Percentiles rank a stretch among this genome's conserved stretches.
phyloP scores from a whole-genome alignment of 495 filamentous ascomycete genomes.

The Sabuloglossum arenarium region DNA sequence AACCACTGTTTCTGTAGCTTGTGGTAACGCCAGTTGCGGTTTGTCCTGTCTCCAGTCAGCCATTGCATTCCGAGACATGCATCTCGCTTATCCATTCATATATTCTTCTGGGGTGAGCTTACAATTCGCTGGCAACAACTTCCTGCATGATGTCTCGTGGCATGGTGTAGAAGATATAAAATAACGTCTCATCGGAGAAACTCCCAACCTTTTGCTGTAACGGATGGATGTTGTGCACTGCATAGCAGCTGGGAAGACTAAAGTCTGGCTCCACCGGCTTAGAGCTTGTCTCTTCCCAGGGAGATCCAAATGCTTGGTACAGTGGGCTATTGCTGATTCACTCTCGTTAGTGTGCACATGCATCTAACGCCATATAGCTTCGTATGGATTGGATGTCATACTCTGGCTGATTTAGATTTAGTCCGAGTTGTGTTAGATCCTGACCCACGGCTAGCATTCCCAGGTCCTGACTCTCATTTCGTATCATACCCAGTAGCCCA shows the following conservation, averaged over 20 bases:
- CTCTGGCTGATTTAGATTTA: slow-evolving; percentile 65
- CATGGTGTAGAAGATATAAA: slow-evolving; percentile 89
- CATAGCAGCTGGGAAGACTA: slow-evolving; percentile 63
- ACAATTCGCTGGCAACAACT: slow-evolving; percentile 63
- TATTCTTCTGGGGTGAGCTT: slow-evolving; percentile 10
- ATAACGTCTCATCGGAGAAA: slow-evolving; percentile 79
- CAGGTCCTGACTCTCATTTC: slow-evolving; percentile 55
- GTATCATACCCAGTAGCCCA: slow-evolving; percentile 59
- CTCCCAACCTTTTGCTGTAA: slow-evolving; percentile 56
- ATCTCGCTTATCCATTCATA: neutral
- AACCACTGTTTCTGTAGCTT: slow-evolving; percentile 78
- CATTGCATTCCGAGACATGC: slow-evolving; percentile 1
- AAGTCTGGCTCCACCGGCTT: slow-evolving; percentile 60
- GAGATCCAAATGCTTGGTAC: slow-evolving; percentile 42
- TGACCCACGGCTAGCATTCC: slow-evolving; percentile 54
- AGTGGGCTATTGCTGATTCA: slow-evolving; percentile 27
- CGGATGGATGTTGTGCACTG: slow-evolving; percentile 66
- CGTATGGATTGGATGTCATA: slow-evolving; percentile 21
- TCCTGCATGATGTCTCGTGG: slow-evolving; percentile 71
- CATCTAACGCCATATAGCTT: neutral
- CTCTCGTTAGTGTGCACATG: slow-evolving; percentile 17
- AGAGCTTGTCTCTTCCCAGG: slow-evolving; percentile 48
- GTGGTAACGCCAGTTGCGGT: slow-evolving; percentile 84
- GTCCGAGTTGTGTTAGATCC: slow-evolving; percentile 52
- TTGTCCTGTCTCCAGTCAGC: slow-evolving; percentile 21